Conservation (phyloP, 768 basidiomycete species). For the Amanita pallidorosea region DNA sequence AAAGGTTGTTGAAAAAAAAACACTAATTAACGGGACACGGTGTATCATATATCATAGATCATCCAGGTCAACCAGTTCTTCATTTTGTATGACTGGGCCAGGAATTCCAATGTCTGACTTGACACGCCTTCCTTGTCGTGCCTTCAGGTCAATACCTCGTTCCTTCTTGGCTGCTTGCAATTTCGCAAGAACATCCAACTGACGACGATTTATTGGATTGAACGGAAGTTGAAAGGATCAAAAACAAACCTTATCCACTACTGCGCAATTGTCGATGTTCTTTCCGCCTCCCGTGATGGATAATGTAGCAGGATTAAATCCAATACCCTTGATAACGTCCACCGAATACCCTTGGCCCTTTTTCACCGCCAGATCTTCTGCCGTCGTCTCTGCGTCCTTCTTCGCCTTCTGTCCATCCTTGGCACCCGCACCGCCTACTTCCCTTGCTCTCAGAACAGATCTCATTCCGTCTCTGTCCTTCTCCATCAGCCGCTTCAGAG, state of each 20-base stretch:
- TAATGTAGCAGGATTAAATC: conserved; percentile 69
- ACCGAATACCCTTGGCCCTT: conserved; percentile 38
- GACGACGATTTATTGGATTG: conserved; percentile 1
- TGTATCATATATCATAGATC: conserved; percentile 20
- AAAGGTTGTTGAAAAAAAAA: too few species aligned
- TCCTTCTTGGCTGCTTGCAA: conserved; percentile 38
- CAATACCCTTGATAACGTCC: conserved; percentile 55
- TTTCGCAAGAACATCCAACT: conserved; percentile 50
- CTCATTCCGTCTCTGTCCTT: conserved; percentile 61
- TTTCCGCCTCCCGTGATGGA: conserved; percentile 23
- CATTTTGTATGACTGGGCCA: conserved; percentile 9
- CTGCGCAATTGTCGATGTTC: conserved; percentile 25
- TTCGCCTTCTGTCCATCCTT: conserved; percentile 12
- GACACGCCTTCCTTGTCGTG: conserved; percentile 50
- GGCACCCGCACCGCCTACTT: conserved; percentile 19
- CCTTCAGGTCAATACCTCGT: conserved; percentile 40
- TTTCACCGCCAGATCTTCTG: conserved; percentile 8
- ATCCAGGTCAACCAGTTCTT: conserved; percentile 36
- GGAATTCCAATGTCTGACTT: conserved; percentile 46
- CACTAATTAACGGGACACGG: too few species aligned
- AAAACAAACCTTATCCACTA: conserved; percentile 44
- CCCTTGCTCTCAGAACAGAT: conserved; percentile 50
- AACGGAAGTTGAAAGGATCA: not conserved
- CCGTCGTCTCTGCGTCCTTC: conserved; percentile 10
- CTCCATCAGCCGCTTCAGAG: conserved; percentile 48